phyloP scores from a whole-genome alignment of 257 asterid species.

The Solanum bulbocastanum region DNA sequence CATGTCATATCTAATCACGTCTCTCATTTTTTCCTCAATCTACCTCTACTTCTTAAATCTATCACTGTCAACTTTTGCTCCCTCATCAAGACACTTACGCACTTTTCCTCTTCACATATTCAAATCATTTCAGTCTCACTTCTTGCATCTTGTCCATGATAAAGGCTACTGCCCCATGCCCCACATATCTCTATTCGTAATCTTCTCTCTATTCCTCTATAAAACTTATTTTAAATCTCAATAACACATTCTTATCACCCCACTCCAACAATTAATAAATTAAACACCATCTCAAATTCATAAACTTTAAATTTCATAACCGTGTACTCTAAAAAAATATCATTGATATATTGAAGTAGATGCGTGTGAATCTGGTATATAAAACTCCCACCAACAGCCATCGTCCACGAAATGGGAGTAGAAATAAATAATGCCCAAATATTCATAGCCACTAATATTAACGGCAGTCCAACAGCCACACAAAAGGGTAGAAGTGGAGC shows the following conservation, averaged over 20 bases:
- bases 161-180: neutral
- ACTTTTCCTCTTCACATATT: neutral
- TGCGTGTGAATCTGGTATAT: neutral
- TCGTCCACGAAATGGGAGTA: neutral
- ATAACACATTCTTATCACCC: neutral
- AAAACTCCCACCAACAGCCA: neutral
- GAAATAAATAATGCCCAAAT: neutral
- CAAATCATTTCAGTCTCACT: neutral
- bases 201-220: neutral
- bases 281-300: neutral
- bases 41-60: fast-evolving
- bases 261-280: neutral
- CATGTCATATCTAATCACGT: fast-evolving
- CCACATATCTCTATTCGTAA: neutral
- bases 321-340: neutral
- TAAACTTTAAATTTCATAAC: neutral
- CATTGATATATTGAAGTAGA: neutral
- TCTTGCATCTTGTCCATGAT: neutral
- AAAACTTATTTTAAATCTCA: neutral
- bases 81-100: neutral
- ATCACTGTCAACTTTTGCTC: neutral
- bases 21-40: fast-evolving
- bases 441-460: conserved; percentile 19
- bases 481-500: neutral
- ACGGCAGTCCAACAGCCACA: conserved; percentile 34